Conservation (phyloP, 306 rosid genomes). For the Mimosa pudica region DNA sequence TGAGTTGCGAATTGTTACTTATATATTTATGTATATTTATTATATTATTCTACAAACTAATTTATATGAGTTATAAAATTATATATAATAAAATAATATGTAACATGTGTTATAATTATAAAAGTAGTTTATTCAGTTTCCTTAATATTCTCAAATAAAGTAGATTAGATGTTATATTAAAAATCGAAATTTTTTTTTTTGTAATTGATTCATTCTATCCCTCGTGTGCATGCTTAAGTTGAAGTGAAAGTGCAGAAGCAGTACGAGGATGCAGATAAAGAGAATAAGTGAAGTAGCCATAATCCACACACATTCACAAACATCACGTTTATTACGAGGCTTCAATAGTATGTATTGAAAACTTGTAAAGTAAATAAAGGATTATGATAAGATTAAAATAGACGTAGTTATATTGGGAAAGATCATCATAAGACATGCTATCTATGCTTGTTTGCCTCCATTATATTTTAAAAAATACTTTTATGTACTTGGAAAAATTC, state of each 20-base stretch:
- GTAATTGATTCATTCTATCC: not conserved
- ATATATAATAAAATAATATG: too few relatives aligned
- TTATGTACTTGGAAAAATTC: too few relatives aligned
- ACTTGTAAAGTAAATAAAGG: not conserved
- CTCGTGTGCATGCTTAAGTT: not conserved
- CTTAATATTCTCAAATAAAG: too few relatives aligned
- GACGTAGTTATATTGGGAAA: not conserved
- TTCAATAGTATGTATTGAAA: not conserved
- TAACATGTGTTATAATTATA: too few relatives aligned
- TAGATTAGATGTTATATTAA: too few relatives aligned
- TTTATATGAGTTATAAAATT: too few relatives aligned
- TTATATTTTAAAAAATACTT: too few relatives aligned
- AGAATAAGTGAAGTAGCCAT: not conserved
- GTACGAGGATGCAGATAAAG: not conserved
- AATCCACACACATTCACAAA: not conserved
- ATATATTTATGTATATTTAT: too few relatives aligned
- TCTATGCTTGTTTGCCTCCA: too few relatives aligned
- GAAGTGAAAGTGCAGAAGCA: not conserved
- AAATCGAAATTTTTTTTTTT: not conserved
- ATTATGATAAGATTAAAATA: too few relatives aligned
- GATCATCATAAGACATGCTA: not conserved
- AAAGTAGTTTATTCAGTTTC: too few relatives aligned
- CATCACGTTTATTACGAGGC: not conserved
- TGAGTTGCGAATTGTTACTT: not conserved
- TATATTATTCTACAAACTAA: too few relatives aligned